These are phyloP conservation scores for Candida xyloterini DNA, from an alignment of 805 yeast species.

Conservation along the genomic window DNA sequence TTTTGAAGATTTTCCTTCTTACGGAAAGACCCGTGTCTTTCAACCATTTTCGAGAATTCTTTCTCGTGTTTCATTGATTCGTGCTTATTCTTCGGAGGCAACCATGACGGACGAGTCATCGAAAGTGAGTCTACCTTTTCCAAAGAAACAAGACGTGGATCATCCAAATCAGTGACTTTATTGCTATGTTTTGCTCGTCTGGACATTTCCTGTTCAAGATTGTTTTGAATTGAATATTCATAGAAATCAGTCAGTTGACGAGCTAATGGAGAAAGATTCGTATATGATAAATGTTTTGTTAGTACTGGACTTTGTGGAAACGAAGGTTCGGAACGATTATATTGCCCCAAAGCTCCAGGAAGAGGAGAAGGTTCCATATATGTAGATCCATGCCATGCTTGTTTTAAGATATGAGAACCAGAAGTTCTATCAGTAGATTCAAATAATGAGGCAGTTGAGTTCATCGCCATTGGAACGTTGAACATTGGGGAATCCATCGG, in stretches of 20 bases:
- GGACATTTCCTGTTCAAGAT: constrained; percentile 36
- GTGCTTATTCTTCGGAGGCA: constrained; percentile 58
- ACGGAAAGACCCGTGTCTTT: constrained; percentile 31
- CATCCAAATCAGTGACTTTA: constrained; percentile 47
- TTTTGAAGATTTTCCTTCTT: constrained; percentile 31
- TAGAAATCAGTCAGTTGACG: constrained; percentile 41
- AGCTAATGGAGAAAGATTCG: constrained; percentile 34
- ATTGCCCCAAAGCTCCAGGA: constrained; percentile 36
- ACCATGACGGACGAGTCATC: constrained; percentile 66
- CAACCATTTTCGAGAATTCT: constrained; percentile 43
- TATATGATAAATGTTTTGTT: constrained; percentile 30
- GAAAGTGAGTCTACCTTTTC: constrained; percentile 55
- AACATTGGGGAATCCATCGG: constrained; percentile 42
- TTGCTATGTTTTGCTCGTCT: constrained; percentile 36
- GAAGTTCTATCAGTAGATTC: constrained; percentile 15
- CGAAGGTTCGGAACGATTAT: constrained; percentile 5
- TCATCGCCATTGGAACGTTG: constrained; percentile 51
- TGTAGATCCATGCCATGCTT: constrained; percentile 25
- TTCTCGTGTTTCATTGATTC: constrained; percentile 57
- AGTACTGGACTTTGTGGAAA: constrained; percentile 20
- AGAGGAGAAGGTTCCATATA: constrained; percentile 48
- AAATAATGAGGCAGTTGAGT: constrained; percentile 32
- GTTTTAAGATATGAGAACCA: constrained; percentile 23
- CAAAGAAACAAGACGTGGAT: constrained; percentile 54
- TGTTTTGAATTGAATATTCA: constrained; percentile 35